Base-by-base conservation (phyloP, 441 rosid genomes). In the Aleurites moluccanus region DNA sequence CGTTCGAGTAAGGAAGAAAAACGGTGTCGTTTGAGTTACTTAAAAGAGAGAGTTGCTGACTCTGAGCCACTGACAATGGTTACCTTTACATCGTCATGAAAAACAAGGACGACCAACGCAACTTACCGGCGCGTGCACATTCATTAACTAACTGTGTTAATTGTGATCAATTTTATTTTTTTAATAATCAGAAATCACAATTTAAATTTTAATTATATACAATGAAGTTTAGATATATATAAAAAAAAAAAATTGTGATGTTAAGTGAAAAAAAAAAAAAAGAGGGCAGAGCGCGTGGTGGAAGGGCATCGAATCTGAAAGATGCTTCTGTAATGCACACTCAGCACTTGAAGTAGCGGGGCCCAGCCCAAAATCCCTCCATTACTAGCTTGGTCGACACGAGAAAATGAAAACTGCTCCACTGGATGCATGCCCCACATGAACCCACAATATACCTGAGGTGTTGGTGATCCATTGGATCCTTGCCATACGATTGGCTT, bases 291-390 rank as follows among this genome's bases (percentile, higher is more conserved):
- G 11, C n/a, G 83, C 81, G 85, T 70, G 82, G 50, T 2, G 4
- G 21, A 38, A 18, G 35, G 69, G 25, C 62, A 74, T 45, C 35
- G 77, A 65, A 64, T n/a, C 53, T 13, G 62, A 33, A 73, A 79
- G 75, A 75, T 62, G 81, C 80, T 70, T 73, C 87, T 75, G 81
- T 63, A 79, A 40, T 27, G 67, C 80, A 73, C 55, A 50, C 78
- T 73, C 78, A 74, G 79, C 83, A 70, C 81, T 83, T 56, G 75
- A 28, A 73, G 80, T 10, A 66, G 83, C 30, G 88, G 89, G 89
- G 49, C 88, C 86, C 81, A 60, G 35, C 28, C 25, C 20, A 57
- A 7, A 61, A 76, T 27, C 67, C 70, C 79, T 65, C 75, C 72
- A 50, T 79, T 66, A 33, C 59, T 50, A 3, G 47, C 68, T 38